These are phyloP conservation scores for Ophiostoma montium DNA, from an alignment of 2,329 filamentous ascomycete species.

Conservation along the genomic window DNA sequence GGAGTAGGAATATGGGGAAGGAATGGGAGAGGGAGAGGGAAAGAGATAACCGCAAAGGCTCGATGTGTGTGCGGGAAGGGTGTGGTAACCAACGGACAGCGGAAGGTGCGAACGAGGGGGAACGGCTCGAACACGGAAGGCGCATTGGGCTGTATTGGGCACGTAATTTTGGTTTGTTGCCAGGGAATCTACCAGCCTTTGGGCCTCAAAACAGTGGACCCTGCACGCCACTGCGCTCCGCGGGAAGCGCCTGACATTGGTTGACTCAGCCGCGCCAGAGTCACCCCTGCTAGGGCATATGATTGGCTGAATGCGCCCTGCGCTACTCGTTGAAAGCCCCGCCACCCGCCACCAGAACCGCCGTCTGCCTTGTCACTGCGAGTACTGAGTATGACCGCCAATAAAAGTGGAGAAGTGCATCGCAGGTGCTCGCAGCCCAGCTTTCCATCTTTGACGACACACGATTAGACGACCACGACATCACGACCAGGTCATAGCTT, in stretches of 20 bases:
- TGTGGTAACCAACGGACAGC: background rate
- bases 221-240: background rate
- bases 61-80: background rate
- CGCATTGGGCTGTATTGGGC: background rate
- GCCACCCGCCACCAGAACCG: background rate
- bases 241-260: background rate
- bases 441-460: background rate
- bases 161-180: background rate
- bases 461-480: background rate
- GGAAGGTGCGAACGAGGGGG: constrained; percentile 2
- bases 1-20: background rate
- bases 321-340: background rate
- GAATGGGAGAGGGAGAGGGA: background rate
- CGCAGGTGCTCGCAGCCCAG: background rate
- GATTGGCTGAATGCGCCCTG: background rate
- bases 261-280: background rate
- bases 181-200: background rate
- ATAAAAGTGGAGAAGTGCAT: background rate
- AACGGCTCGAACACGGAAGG: background rate
- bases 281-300: background rate
- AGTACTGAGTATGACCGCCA: background rate
- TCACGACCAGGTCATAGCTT: background rate
- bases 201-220: background rate
- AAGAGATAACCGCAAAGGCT: background rate
- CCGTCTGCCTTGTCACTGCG: background rate